Base-by-base conservation (phyloP, 306 rosid genomes). In the Acacia melanoxylon region DNA sequence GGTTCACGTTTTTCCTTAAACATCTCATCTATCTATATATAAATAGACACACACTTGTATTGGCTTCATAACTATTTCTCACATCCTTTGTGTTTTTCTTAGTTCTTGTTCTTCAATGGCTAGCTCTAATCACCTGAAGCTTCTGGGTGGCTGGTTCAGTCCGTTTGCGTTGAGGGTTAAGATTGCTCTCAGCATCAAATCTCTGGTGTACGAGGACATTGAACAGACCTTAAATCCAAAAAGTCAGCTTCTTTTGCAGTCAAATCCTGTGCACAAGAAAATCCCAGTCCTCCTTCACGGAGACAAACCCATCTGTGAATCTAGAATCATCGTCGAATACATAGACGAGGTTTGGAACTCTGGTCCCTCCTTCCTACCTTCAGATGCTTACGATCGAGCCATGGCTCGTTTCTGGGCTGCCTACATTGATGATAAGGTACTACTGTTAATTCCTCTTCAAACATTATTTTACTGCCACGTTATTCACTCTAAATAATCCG, bases 231-330 rank as follows among this genome's bases (percentile, higher is more conserved):
- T 89, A 8, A 74, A 52, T n/a, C 7, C 85, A 51, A 89, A 86
- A 74, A 77, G 82, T 65, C 52, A 69, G 65, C 84, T 89, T 45
- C 86, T 86, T 29, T 85, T 89, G 40, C 78, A 70, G 51, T 86
- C 84, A 13, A 89, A 89, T 80, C 90, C 86, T 0, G 88, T 86
- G 5, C 54, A 86, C 81, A 75, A 80, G 83, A 85, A 84, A 69
- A 73, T 86, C 75, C 89, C 88, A 1, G 89, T 88, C 74, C 87
- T 86, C 2, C 51, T 86, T 52, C 90, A 89, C 3, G 35, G 6
- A 0, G 85, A 72, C 37, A 77, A 78, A 59, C 62, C 86, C 75
- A 40, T 86, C 1, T 80, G 84, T 31, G 92, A 89, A 49, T 89
- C 92, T 15, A 68, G 51, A 14, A 58, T 84, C 54, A 89, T 31